Evolutionary conservation across 2,329 filamentous ascomycete species (phyloP).

Genomic region (Venturia effusa): DNA sequence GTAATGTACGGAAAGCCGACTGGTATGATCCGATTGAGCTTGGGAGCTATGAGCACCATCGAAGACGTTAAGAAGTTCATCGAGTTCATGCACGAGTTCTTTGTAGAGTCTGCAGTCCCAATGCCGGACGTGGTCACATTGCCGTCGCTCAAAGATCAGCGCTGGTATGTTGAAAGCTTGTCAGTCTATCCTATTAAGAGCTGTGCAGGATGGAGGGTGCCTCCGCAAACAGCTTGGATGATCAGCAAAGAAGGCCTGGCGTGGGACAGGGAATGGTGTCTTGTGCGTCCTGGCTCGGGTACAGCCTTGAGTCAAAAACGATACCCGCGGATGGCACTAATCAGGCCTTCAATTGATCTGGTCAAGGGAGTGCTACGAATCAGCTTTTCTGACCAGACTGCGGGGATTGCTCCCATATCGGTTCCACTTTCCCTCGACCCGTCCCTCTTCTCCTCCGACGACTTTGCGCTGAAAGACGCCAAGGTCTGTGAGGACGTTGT

Average conservation of each 20-base stretch:
- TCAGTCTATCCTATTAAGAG: slow-evolving; percentile 88
- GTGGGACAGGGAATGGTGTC: slow-evolving; percentile 96
- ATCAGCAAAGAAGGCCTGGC: slow-evolving; percentile 71
- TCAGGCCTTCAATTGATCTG: slow-evolving; percentile 67
- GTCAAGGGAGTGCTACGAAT: slow-evolving; percentile 54
- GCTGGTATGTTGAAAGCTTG: slow-evolving; percentile 31
- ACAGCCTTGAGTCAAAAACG: slow-evolving; percentile 80
- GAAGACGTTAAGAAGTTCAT: slow-evolving; percentile 64
- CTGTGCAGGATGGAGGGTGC: slow-evolving; percentile 69
- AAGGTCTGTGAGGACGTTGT: slow-evolving; percentile 78
- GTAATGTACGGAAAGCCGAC: slow-evolving; percentile 77
- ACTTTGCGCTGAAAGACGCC: slow-evolving; percentile 39
- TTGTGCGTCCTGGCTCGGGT: slow-evolving; percentile 77
- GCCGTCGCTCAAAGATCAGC: background rate
- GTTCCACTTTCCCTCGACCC: slow-evolving; percentile 60
- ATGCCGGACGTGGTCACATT: background rate
- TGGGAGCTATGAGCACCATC: slow-evolving; percentile 81
- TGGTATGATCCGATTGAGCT: slow-evolving; percentile 71
- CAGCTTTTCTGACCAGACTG: slow-evolving; percentile 31
- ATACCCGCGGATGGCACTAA: slow-evolving; percentile 76
- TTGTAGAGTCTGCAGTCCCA: slow-evolving; percentile 21
- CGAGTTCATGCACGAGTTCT: slow-evolving; percentile 49
- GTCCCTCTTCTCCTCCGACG: slow-evolving; percentile 35
- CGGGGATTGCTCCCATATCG: slow-evolving; percentile 23
- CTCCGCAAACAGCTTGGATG: slow-evolving; percentile 56